phyloP scores from a whole-genome alignment of 305 asterid species.

The Andrographis paniculata region DNA sequence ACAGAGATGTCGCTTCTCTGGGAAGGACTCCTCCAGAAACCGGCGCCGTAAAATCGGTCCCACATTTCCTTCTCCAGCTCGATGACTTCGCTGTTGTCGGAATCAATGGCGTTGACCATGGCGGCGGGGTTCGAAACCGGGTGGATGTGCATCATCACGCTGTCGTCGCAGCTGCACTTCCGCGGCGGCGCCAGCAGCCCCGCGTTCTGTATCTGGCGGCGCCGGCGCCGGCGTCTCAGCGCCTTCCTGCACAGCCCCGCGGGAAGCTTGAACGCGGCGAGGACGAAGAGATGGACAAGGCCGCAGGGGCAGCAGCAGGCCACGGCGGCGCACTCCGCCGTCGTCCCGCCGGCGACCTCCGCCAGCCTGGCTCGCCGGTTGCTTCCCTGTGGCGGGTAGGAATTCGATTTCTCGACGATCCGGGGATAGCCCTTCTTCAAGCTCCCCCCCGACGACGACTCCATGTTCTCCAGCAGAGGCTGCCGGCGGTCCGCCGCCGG shows the following conservation, averaged over 20 bases:
- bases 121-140: slow-evolving; percentile 19
- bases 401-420: background rate
- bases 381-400: background rate
- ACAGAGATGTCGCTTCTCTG: slow-evolving; percentile 32
- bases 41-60: slow-evolving; percentile 63
- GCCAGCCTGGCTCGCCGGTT: slow-evolving; percentile 42
- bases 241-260: slow-evolving; percentile 82
- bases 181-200: background rate
- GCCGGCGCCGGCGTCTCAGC: slow-evolving; percentile 43
- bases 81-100: slow-evolving; percentile 33
- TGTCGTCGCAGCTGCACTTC: background rate
- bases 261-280: slow-evolving; percentile 67
- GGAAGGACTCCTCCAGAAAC: slow-evolving; percentile 88
- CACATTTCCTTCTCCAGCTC: slow-evolving; percentile 91
- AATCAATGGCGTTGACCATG: slow-evolving; percentile 23
- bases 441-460: slow-evolving; percentile 30
- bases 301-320: slow-evolving; percentile 88
- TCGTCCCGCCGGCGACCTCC: slow-evolving; percentile 80
- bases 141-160: slow-evolving; percentile 30
- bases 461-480: slow-evolving; percentile 29
- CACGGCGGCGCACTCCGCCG: slow-evolving; percentile 92
- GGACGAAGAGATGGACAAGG: slow-evolving; percentile 42
- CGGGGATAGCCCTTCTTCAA: background rate
- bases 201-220: background rate
- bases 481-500: slow-evolving; percentile 29